Base-by-base conservation (phyloP, 2,329 filamentous ascomycete species). In the Balansia obtecta region DNA sequence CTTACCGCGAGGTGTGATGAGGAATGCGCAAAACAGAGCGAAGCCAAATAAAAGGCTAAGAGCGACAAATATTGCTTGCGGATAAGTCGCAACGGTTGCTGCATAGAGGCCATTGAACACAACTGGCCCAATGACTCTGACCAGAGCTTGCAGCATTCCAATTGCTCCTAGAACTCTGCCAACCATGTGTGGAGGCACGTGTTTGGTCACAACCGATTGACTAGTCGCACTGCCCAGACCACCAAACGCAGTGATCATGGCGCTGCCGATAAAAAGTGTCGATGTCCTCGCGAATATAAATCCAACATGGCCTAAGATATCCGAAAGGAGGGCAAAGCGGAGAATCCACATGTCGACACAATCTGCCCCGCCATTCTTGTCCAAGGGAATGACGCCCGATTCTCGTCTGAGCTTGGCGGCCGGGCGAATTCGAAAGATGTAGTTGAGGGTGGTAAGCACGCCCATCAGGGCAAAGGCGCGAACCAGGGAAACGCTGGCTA, bases 161-260 rank as follows among this genome's bases (percentile, higher is more conserved):
- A 84, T 85, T 1, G 89, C 90, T 20, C 93, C 93, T 0, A 98
- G 76, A n/a, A 97, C 71, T 63, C 93, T 83, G 0, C 93, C 93
- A 0, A 93, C 84, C 45, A 79, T 79, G 55, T 93, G 86, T 0
- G 82, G 74, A 0, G 90, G 88, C 0, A 97, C 84, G 64, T 97
- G 93, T 63, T 96, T 97, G 18, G 89, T 96, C 47, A 96, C 71
- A 0, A 85, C 79, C 1, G 86, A 84, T 61, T 95, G 88, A 46
- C 95, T 74, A 0, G 87, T 93, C 1, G 93, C 90, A 37, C 84
- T 85, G 0, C 85, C 90, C 44, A 97, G 82, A 1, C 90, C 90
- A 22, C 91, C 91, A 39, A 94, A 69, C 0, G 88, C 77, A 1
- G 88, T 84, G 16, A 90, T 59, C 43, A 87, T 72, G 45, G 88